phyloP scores from a whole-genome alignment of 495 filamentous ascomycete genomes.

The Letharia lupina region DNA sequence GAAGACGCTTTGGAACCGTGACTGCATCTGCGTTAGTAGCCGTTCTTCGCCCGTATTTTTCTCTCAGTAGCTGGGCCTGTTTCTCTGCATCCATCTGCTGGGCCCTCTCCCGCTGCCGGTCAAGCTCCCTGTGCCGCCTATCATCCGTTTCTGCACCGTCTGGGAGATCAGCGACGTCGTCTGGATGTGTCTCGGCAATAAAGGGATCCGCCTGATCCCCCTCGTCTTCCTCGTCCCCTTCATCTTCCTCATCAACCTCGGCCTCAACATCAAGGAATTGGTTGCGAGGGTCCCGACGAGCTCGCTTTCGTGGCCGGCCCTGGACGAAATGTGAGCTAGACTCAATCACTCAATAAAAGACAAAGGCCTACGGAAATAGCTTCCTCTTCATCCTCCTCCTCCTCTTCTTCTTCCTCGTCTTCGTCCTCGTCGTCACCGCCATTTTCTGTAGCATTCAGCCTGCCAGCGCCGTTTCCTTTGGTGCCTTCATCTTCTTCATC shows the following conservation, averaged over 20 bases:
- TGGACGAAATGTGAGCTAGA: conserved; percentile 29
- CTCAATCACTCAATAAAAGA: not conserved
- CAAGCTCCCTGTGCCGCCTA: conserved; percentile 85
- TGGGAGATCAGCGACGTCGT: conserved; percentile 75
- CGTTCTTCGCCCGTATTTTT: conserved; percentile 66
- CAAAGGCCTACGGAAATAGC: conserved; percentile 44
- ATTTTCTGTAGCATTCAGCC: conserved; percentile 36
- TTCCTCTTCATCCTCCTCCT: conserved; percentile 52
- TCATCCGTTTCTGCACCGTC: conserved; percentile 77
- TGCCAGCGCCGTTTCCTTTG: conserved; percentile 46
- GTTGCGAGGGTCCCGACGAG: conserved; percentile 56
- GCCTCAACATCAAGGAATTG: conserved; percentile 93
- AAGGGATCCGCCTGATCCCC: conserved; percentile 70
- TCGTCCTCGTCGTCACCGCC: conserved; percentile 45
- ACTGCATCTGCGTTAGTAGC: conserved; percentile 51
- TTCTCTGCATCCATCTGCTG: conserved; percentile 86
- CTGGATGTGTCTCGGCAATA: conserved; percentile 80
- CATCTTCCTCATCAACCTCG: conserved; percentile 94
- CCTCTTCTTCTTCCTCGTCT: conserved; percentile 42
- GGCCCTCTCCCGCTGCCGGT: conserved; percentile 78
- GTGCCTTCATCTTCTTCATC: conserved; percentile 42
- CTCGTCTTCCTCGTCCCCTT: conserved; percentile 83
- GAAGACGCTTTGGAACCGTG: conserved; percentile 72
- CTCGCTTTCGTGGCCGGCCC: conserved; percentile 72
- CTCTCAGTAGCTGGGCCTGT: conserved; percentile 73